These are phyloP conservation scores for Tephrocybe sp. DNA, from an alignment of 768 basidiomycete genomes.

Conservation along the genomic window DNA sequence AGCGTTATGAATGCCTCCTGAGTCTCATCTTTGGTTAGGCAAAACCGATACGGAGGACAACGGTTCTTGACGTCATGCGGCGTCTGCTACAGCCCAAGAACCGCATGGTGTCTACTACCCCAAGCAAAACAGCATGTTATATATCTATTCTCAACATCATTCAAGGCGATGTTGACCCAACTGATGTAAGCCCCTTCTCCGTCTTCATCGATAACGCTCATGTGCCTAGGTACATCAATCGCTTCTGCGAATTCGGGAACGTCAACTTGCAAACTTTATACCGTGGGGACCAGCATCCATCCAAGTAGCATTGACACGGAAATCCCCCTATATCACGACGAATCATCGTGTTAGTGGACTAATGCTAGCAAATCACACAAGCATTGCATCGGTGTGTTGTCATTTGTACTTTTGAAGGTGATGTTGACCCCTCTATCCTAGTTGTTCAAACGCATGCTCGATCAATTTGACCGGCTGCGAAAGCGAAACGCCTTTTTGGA, in stretches of 20 bases:
- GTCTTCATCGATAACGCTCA: conserved; percentile 6
- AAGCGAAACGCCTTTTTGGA: conserved; percentile 94
- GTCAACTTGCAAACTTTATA: conserved; percentile 96
- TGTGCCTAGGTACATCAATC: conserved; percentile 88
- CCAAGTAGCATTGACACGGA: conserved; percentile 92
- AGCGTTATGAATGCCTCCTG: not conserved
- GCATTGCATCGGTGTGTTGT: conserved; percentile 82
- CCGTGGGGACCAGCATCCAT: conserved; percentile 99
- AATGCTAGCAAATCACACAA: conserved; percentile 99
- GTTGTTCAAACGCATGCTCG: conserved; percentile 95
- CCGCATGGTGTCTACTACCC: conserved; percentile 94
- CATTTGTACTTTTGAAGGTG: conserved; percentile 3
- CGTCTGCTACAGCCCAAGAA: conserved; percentile 97
- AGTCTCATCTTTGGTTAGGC: conserved; percentile 50
- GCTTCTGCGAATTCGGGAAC: conserved; percentile 91
- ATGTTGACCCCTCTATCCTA: conserved; percentile 26
- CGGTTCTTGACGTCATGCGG: conserved; percentile 98
- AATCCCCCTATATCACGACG: conserved; percentile 83
- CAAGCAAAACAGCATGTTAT: conserved; percentile 91
- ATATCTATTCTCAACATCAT: conserved; percentile 99
- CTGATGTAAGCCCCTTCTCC: conserved; percentile 63
- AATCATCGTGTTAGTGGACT: conserved; percentile 96
- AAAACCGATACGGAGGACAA: conserved; percentile 93
- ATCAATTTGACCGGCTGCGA: conserved; percentile 88
- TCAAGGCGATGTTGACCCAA: conserved; percentile 97